These are phyloP conservation scores for Chlorella sorokiniana DNA, from an alignment of 139 green algal species.

Conservation along the genomic window DNA sequence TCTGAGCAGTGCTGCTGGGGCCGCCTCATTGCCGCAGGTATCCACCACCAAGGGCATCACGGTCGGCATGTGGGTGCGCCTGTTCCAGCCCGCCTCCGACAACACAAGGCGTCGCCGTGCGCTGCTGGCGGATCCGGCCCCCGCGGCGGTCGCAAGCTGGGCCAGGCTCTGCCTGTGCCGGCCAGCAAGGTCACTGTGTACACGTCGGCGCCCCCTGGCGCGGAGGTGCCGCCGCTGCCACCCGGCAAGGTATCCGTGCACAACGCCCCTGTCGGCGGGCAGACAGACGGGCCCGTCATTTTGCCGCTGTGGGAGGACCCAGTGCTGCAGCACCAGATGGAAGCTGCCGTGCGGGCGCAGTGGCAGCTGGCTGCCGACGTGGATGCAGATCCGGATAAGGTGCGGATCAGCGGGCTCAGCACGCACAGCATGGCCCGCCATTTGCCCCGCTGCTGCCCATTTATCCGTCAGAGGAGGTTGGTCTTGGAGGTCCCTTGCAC, in stretches of 20 bases:
- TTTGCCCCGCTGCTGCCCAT: too few species aligned
- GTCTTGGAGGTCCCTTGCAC: too few species aligned
- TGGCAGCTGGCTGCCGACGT: neutral
- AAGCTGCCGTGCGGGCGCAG: constrained; percentile 14
- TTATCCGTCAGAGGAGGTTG: too few species aligned
- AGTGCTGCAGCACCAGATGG: neutral
- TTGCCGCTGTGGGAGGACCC: neutral
- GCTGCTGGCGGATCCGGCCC: neutral
- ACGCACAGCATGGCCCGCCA: too few species aligned
- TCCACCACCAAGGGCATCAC: neutral
- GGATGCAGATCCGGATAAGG: neutral
- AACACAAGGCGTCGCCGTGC: neutral
- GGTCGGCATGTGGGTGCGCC: constrained; percentile 13
- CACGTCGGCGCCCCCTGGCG: neutral
- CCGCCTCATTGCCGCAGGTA: constrained; percentile 6
- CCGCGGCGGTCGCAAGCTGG: neutral
- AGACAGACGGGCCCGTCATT: neutral
- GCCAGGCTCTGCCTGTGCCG: neutral
- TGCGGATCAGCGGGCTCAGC: neutral
- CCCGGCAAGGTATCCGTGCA: neutral
- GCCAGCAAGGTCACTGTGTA: constrained; percentile 10
- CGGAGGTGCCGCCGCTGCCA: neutral
- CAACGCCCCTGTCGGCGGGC: neutral
- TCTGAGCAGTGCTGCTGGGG: too few species aligned
- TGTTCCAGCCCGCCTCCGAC: constrained; percentile 14